Percentiles rank a stretch among this genome's conserved stretches.
Conservation (phyloP, 108 stramenopile genomes). For the Nitzschia sp. region DNA sequence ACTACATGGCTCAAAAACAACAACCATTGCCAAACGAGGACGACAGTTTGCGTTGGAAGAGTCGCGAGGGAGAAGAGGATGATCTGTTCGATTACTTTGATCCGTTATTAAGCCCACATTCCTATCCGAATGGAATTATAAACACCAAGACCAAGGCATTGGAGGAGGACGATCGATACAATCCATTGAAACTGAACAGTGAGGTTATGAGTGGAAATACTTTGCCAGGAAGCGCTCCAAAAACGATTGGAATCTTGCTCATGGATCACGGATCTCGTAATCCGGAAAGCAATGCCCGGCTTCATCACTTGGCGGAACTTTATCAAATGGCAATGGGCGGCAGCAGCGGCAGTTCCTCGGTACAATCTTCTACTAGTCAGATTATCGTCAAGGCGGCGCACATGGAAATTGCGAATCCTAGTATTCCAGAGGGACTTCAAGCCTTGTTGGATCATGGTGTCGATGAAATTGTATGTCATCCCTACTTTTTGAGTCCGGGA, state of each 20-base stretch:
- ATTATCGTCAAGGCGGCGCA: slow-evolving; percentile 79
- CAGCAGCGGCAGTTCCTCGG: not conserved
- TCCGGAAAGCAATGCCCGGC: slow-evolving; percentile 68
- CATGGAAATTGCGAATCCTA: slow-evolving; percentile 91
- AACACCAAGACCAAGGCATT: not conserved
- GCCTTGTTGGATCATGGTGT: slow-evolving; percentile 54
- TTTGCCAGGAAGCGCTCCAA: no score
- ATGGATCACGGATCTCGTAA: slow-evolving; percentile 93
- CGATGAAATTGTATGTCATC: slow-evolving; percentile 84
- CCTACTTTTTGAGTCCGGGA: slow-evolving; percentile 90
- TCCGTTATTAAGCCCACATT: slow-evolving; percentile 78
- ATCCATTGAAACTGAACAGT: not conserved
- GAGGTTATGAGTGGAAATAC: no score
- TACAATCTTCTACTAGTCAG: no score
- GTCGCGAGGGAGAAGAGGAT: no score
- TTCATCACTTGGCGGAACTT: slow-evolving; percentile 67
- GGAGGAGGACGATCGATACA: slow-evolving; percentile 1
- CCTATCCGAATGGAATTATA: slow-evolving; percentile 69
- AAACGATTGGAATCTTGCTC: slow-evolving; percentile 87
- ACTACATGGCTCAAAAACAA: slow-evolving; percentile 1
- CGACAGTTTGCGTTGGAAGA: no score
- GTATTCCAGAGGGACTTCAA: slow-evolving; percentile 71
- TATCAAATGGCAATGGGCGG: slow-evolving; percentile 53
- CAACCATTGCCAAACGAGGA: not conserved
- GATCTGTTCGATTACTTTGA: slow-evolving; percentile 70